phyloP scores from a whole-genome alignment of 306 rosid species.

The Cucumis hystrix region DNA sequence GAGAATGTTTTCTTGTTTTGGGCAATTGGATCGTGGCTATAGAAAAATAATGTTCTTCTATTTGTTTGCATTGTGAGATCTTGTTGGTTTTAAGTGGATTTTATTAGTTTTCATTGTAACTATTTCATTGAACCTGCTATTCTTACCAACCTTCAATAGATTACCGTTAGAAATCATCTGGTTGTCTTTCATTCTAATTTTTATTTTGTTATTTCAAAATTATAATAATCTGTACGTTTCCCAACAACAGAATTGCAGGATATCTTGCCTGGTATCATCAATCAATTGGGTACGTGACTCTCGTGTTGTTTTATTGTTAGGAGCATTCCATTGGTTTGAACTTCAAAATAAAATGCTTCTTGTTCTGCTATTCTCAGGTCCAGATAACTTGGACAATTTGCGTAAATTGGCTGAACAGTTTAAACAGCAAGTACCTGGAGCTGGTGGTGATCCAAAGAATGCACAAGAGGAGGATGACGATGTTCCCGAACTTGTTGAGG shows the following conservation, averaged over 20 bases:
- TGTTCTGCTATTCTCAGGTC: slow-evolving; percentile 37
- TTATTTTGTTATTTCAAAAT: background rate
- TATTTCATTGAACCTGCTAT: background rate
- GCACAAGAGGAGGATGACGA: slow-evolving; percentile 53
- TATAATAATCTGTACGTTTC: background rate
- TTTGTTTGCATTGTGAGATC: background rate
- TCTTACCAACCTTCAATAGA: background rate
- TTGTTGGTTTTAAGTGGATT: background rate
- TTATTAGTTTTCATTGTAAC: background rate
- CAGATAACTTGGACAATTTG: slow-evolving; percentile 85
- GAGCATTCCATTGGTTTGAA: background rate
- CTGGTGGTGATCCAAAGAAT: slow-evolving; percentile 24
- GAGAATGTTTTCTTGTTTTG: background rate
- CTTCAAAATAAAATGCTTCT: background rate
- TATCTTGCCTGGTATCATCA: slow-evolving; percentile 82
- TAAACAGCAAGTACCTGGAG: slow-evolving; percentile 71
- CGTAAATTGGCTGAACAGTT: slow-evolving; percentile 85
- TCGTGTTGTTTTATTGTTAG: background rate
- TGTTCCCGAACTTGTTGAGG: slow-evolving; percentile 78
- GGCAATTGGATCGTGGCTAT: background rate
- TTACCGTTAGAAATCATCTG: background rate
- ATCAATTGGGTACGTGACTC: slow-evolving; percentile 60
- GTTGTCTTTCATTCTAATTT: background rate
- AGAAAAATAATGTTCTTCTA: background rate
- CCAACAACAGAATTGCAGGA: slow-evolving; percentile 84